phyloP scores from a whole-genome alignment of 768 basidiomycete genomes.

The Termitomyces sp. region DNA sequence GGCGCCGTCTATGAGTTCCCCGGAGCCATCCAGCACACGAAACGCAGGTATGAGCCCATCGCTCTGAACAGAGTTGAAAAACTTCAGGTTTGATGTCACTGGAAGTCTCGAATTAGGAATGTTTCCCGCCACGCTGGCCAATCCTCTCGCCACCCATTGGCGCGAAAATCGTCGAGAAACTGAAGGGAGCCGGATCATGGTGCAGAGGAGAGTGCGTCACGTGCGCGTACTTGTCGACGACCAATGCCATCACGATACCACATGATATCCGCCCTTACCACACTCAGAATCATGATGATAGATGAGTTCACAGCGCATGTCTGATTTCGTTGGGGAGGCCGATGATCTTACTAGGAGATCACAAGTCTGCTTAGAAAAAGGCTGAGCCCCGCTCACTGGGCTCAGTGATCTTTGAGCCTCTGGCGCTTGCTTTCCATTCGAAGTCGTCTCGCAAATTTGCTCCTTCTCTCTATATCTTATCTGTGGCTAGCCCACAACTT shows the following conservation, averaged over 20 bases:
- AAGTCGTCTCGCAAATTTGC: conserved; percentile 9
- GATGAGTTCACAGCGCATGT: too few species aligned
- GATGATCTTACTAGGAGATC: not conserved
- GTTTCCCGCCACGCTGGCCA: conserved; percentile 23
- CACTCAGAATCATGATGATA: too few species aligned
- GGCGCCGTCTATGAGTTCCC: conserved; percentile 70
- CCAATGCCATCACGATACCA: too few species aligned
- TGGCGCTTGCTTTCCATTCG: not conserved
- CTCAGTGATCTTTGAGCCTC: not conserved
- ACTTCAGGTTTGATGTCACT: conserved; percentile 66
- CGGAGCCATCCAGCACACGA: conserved; percentile 80
- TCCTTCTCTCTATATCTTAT: conserved; percentile 23
- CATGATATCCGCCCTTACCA: too few species aligned
- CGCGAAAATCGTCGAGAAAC: conserved; percentile 21
- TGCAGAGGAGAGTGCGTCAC: conserved; percentile 22
- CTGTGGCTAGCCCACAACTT: conserved; percentile 35
- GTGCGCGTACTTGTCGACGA: conserved; percentile 12
- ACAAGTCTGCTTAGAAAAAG: not conserved
- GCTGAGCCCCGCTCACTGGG: not conserved
- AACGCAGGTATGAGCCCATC: conserved; percentile 78
- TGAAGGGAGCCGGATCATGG: conserved; percentile 27
- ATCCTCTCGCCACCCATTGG: conserved; percentile 16
- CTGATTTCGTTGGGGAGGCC: not conserved
- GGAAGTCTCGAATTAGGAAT: conserved; percentile 53
- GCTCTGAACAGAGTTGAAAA: conserved; percentile 76